A percentile compares a stretch with the other conserved stretches of the same genome.
Evolutionary conservation across 345 rosid species (phyloP).

Genomic region (Arabidopsis arenosa): DNA sequence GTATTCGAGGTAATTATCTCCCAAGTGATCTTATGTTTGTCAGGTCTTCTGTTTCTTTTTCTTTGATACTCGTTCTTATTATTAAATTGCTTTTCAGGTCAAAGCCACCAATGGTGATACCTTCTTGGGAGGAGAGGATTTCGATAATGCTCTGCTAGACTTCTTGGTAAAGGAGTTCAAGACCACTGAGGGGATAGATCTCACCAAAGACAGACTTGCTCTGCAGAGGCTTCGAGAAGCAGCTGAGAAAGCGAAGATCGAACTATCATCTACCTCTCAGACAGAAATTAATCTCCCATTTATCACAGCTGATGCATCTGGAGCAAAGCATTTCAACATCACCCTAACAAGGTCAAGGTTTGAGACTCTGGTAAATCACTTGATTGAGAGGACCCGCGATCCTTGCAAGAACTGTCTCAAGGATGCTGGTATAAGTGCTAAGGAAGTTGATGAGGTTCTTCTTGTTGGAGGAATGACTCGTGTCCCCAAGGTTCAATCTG

Average conservation of each 20-base stretch:
- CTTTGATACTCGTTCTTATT: not conserved
- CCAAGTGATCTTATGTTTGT: not conserved
- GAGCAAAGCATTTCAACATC: conserved; percentile 86
- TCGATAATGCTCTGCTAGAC: conserved; percentile 79
- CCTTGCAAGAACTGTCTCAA: conserved; percentile 85
- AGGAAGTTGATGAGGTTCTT: conserved; percentile 82
- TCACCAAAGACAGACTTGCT: conserved; percentile 78
- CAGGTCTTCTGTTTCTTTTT: not conserved
- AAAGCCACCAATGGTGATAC: conserved; percentile 99
- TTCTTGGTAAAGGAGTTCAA: conserved; percentile 81
- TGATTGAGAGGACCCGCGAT: conserved; percentile 74
- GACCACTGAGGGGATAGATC: conserved; percentile 74
- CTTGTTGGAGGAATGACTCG: conserved; percentile 97
- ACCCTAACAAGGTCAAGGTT: conserved; percentile 79
- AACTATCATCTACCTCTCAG: conserved; percentile 83
- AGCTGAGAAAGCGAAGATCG: conserved; percentile 90
- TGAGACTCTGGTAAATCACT: conserved; percentile 63
- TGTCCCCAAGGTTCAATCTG: conserved; percentile 89
- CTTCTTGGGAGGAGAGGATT: conserved; percentile 94
- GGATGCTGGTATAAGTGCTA: conserved; percentile 74
- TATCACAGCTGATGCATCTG: conserved; percentile 83
- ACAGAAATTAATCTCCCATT: conserved; percentile 88
- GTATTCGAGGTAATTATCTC: conserved; percentile 71
- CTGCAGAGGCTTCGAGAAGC: conserved; percentile 93
- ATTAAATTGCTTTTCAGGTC: conserved; percentile 50